These are phyloP conservation scores for Chytriomyces confervae DNA, from an alignment of 192 early-diverging fungal species.

Conservation along the genomic window DNA sequence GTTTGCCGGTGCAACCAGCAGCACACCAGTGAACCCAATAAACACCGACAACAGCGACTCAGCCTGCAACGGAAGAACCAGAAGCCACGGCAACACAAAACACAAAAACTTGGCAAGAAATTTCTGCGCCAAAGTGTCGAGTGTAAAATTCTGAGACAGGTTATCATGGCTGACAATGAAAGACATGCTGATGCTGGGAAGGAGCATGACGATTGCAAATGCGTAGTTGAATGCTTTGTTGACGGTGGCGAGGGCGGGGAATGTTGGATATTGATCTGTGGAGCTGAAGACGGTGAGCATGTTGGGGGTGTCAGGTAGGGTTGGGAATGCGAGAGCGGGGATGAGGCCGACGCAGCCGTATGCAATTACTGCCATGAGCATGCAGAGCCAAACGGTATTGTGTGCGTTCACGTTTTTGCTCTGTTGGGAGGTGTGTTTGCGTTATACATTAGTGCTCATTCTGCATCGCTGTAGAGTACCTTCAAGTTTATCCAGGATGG, in stretches of 20 bases:
- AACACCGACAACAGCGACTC: constrained; percentile 45
- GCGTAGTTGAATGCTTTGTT: constrained; percentile 50
- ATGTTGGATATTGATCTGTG: too few species aligned
- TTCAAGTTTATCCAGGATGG: constrained; percentile 68
- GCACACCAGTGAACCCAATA: constrained; percentile 57
- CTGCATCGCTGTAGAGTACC: constrained; percentile 27
- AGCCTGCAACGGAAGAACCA: constrained; percentile 53
- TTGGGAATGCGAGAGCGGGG: constrained; percentile 33
- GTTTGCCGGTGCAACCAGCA: constrained; percentile 61
- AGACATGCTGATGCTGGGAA: constrained; percentile 57
- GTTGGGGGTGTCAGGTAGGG: neutral
- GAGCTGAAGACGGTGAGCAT: too few species aligned
- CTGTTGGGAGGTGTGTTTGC: constrained; percentile 22
- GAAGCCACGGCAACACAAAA: constrained; percentile 56
- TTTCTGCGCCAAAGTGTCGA: neutral
- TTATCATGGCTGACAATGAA: constrained; percentile 57
- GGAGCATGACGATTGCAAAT: constrained; percentile 58
- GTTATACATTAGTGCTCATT: neutral
- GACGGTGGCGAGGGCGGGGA: constrained; percentile 18
- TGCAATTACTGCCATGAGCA: constrained; percentile 39
- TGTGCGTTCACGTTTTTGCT: constrained; percentile 57
- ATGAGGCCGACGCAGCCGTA: constrained; percentile 57
- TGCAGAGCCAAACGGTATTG: constrained; percentile 51
- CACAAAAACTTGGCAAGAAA: constrained; percentile 7
- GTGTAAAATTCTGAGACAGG: constrained; percentile 51